Evolutionary conservation across 73 alveolate species (phyloP).

Genomic region (Paramecium sexaurelia): DNA sequence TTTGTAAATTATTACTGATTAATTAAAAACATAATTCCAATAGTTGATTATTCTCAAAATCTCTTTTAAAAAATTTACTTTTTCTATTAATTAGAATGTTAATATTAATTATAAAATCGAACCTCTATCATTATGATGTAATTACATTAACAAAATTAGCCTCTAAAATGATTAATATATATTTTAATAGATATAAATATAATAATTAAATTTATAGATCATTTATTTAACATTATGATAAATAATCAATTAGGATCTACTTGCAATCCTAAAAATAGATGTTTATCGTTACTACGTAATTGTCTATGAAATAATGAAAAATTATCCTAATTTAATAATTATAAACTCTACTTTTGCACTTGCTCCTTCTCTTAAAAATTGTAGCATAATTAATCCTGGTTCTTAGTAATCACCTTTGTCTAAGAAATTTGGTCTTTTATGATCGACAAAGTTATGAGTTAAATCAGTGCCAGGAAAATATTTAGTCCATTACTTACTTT

Average conservation of each 20-base stretch:
- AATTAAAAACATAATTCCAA: too few relatives aligned
- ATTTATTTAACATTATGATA: background rate
- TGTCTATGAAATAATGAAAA: slow-evolving; percentile 46
- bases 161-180: too few relatives aligned
- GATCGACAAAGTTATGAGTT: slow-evolving; percentile 54
- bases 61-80: too few relatives aligned
- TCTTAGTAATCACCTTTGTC: slow-evolving; percentile 45
- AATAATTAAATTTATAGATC: too few relatives aligned
- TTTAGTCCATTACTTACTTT: slow-evolving; percentile 24
- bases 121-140: too few relatives aligned
- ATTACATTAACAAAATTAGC: too few relatives aligned
- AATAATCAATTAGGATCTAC: slow-evolving; percentile 30
- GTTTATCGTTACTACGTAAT: slow-evolving; percentile 23
- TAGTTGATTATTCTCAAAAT: too few relatives aligned
- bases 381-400: slow-evolving; percentile 27
- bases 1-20: too few relatives aligned
- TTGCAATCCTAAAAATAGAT: slow-evolving; percentile 14
- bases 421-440: slow-evolving; percentile 29
- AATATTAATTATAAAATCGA: too few relatives aligned
- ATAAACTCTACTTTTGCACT: slow-evolving; percentile 11
- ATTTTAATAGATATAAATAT: too few relatives aligned
- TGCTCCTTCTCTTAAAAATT: slow-evolving; percentile 52
- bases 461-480: slow-evolving; percentile 35
- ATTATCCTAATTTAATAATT: background rate
- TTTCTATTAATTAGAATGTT: too few relatives aligned